Evolutionary conservation across 495 filamentous ascomycete genomes (phyloP), one percentile per base, ranked within the genome.

Genomic region (Neurospora intermedia): DNA sequence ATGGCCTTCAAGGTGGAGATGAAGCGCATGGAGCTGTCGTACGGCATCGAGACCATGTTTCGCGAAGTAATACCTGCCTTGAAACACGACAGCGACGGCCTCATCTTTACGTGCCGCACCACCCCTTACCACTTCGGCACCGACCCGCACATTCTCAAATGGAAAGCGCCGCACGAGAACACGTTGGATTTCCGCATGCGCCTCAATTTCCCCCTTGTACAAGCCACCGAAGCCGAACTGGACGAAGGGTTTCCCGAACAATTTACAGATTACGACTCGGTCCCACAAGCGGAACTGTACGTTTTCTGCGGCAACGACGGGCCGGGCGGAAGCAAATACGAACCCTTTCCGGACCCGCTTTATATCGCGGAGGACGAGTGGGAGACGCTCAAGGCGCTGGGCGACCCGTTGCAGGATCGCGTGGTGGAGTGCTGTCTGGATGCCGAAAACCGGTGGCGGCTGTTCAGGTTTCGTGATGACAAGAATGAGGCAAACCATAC

Each of bases 131-230:
- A 89, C 75, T 91, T 90, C 71, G 96, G 96, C 75, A 98, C 96
- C 8, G 96, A 99, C 80, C 87, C 88, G 48, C 91, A 95, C 77
- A 98, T 97, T 74, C 85, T 99, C 31, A 99, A 99, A 82, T 99
- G 96, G 96, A 99, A 99, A 79, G 93, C 94, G 1, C 91, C 91
- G 6, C 82, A 90, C 38, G 96, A 99, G 77, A 99, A 99, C 81
- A 94, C 93, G 1, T 87, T 99, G 73, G 96, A 99, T 79, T 98
- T 98, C 80, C 87, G 91, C 62, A 86, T 97, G 77, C 84, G 85
- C 43, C 86, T 99, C 6, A 35, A 85, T 88, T 46, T 98, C 97
- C 78, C 93, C 92, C 71, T 85, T 0, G 83, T 92, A 43, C 88
- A 93, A 70, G 91, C 93, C 31, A 90, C 91, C 80, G 86, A 89